Conservation (phyloP, 176 grass and related monocot species). For the Elaeis guineensis region DNA sequence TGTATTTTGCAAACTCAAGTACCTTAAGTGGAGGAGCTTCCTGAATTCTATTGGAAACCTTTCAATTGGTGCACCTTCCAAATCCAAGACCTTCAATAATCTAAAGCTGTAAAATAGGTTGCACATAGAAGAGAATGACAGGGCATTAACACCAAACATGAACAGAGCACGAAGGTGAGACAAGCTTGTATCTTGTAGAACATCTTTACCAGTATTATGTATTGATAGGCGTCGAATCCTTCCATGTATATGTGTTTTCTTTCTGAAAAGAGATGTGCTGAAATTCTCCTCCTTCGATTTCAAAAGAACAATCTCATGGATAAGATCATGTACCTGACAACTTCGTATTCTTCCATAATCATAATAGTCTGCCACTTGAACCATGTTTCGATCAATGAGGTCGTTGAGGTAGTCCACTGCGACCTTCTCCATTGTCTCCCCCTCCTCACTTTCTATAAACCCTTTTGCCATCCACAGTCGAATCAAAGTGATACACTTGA, state of each 20-base stretch:
- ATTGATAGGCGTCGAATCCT: constrained; percentile 3
- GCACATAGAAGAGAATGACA: not conserved
- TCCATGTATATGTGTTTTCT: not conserved
- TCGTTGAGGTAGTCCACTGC: constrained; percentile 28
- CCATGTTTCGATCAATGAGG: constrained; percentile 31
- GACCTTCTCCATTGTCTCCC: constrained; percentile 15
- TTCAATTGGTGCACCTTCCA: constrained; percentile 16
- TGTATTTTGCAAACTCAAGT: constrained; percentile 28
- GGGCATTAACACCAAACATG: not conserved
- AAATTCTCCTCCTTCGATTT: constrained; percentile 40
- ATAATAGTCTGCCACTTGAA: constrained; percentile 9
- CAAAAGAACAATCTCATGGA: constrained; percentile 25
- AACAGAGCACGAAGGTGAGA: constrained; percentile 5
- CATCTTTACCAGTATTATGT: not conserved
- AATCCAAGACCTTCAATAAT: constrained; percentile 26
- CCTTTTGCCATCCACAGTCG: constrained; percentile 39
- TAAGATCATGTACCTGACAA: constrained; percentile 31
- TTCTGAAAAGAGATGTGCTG: not conserved
- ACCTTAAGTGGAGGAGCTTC: constrained; percentile 14
- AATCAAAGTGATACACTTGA: constrained; percentile 10
- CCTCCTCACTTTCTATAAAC: constrained; percentile 2
- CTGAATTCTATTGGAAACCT: constrained; percentile 17
- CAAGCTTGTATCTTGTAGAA: not conserved
- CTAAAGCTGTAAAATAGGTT: constrained; percentile 11
- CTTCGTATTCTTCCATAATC: constrained; percentile 7